These are phyloP conservation scores for Bolboschoenus planiculmis DNA, from an alignment of 176 grass and related monocot species.

Conservation along the genomic window DNA sequence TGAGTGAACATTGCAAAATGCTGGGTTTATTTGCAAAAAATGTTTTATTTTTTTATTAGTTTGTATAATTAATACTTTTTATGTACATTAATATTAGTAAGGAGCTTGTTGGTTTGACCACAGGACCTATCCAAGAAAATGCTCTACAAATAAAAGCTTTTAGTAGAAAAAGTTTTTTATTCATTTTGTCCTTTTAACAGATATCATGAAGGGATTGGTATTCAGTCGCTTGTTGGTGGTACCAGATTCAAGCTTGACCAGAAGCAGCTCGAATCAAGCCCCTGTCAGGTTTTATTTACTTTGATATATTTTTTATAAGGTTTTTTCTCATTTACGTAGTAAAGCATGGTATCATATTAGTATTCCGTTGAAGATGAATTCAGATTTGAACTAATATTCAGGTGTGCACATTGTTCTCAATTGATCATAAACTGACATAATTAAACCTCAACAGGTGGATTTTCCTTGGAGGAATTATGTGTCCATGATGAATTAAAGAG, in stretches of 20 bases:
- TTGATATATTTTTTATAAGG: neutral
- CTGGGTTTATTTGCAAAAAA: neutral
- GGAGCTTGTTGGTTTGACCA: neutral
- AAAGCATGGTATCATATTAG: neutral
- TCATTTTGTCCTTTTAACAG: neutral
- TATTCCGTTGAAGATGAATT: neutral
- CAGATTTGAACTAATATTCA: neutral
- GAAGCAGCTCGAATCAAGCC: conserved; percentile 71
- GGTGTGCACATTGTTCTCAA: neutral
- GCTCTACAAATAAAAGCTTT: neutral
- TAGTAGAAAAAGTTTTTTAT: neutral
- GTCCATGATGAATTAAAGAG: neutral
- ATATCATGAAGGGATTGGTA: conserved; percentile 63
- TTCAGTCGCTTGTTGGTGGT: conserved; percentile 88
- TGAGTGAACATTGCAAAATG: neutral
- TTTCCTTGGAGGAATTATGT: neutral
- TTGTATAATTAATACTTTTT: neutral
- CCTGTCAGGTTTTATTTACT: conserved; percentile 64
- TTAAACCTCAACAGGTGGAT: neutral
- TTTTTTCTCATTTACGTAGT: neutral
- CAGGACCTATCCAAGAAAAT: neutral
- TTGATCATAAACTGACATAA: neutral
- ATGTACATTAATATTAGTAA: neutral
- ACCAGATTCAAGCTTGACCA: conserved; percentile 88
- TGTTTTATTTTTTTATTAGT: neutral